These are phyloP conservation scores for Kwoniella europaea DNA, from an alignment of 768 basidiomycete genomes.

Conservation along the genomic window DNA sequence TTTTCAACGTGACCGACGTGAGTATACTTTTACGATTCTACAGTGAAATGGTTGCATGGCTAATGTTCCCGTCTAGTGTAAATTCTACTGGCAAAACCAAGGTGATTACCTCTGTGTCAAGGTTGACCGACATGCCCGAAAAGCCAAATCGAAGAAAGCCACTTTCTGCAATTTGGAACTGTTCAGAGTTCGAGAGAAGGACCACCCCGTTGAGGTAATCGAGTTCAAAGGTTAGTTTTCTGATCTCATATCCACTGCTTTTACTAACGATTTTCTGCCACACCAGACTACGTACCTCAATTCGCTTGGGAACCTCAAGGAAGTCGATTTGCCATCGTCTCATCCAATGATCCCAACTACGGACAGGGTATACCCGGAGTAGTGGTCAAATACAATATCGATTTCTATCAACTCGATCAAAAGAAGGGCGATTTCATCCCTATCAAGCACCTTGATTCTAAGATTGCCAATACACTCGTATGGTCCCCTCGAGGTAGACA, in stretches of 20 bases:
- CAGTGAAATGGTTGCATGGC: not conserved
- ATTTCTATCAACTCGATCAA: slow-evolving; percentile 92
- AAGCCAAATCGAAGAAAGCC: slow-evolving; percentile 89
- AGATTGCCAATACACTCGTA: slow-evolving; percentile 89
- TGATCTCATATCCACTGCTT: no score
- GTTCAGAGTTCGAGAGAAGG: slow-evolving; percentile 95
- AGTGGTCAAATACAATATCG: slow-evolving; percentile 93
- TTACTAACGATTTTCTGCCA: not conserved
- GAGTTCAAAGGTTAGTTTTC: slow-evolving; percentile 81
- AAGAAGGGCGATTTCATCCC: slow-evolving; percentile 91
- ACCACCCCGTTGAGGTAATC: slow-evolving; percentile 95
- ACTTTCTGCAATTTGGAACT: slow-evolving; percentile 98
- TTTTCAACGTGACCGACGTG: slow-evolving; percentile 97
- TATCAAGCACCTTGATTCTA: slow-evolving; percentile 76
- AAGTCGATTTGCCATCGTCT: slow-evolving; percentile 92
- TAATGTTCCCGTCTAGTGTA: slow-evolving; percentile 68
- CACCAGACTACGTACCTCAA: slow-evolving; percentile 83
- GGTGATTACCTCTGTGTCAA: slow-evolving; percentile 99
- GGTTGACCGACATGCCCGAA: slow-evolving; percentile 87
- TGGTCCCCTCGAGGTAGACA: slow-evolving; percentile 98
- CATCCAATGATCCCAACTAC: slow-evolving; percentile 89
- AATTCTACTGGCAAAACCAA: slow-evolving; percentile 97
- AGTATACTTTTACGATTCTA: slow-evolving; percentile 47
- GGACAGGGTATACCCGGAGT: slow-evolving; percentile 86
- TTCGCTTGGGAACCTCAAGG: slow-evolving; percentile 99